Base-by-base conservation (phyloP, 2,329 filamentous ascomycete genomes). In the Microascus cirrosus region DNA sequence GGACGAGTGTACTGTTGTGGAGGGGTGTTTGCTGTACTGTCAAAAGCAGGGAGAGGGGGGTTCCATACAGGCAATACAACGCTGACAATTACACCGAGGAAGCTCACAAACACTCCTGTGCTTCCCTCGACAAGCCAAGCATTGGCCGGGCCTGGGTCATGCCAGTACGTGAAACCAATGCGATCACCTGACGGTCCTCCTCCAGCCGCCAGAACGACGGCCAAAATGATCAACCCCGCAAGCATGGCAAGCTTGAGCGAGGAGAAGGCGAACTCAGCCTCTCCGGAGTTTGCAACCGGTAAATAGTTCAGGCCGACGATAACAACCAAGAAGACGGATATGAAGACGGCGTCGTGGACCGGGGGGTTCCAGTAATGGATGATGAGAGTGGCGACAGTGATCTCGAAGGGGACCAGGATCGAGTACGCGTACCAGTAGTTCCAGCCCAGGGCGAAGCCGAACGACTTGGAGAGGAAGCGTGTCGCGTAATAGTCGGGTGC, bases 61-160 rank as follows among this genome's bases (percentile, higher is more conserved):
- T 15, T 2, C 8, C 39, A n/a, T 45, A 45, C 39, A 15, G 39
- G 39, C 13, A 53, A 58, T 66, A 28, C 70, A 69, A 10, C 72
- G 65, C 58, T 71, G 8, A 45, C 58, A 25, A 54, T 36, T 54
- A 5, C 53, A 18, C 48, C 32, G 39, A 64, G 39, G 68, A 85
- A 84, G 20, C 79, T 80, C 55, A 84, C 75, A 58, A 84, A 83
- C 65, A 80, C 81, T 11, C 77, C 80, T 7, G 74, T 72, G 36
- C 73, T 64, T 20, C 76, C 78, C 0, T 65, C 58, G 6, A 80
- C 71, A 13, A 67, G 61, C 50, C 65, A 68, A 18, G 65, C 59
- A 7, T 63, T 65, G 34, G 62, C 63, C 2, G 70, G 64, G 12
- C 69, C 70, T 2, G 71, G 65, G 60, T 69, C 59, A 25, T 67